Conservation (phyloP, 2,329 filamentous ascomycete genomes). For the Ophiocordyceps australis region DNA sequence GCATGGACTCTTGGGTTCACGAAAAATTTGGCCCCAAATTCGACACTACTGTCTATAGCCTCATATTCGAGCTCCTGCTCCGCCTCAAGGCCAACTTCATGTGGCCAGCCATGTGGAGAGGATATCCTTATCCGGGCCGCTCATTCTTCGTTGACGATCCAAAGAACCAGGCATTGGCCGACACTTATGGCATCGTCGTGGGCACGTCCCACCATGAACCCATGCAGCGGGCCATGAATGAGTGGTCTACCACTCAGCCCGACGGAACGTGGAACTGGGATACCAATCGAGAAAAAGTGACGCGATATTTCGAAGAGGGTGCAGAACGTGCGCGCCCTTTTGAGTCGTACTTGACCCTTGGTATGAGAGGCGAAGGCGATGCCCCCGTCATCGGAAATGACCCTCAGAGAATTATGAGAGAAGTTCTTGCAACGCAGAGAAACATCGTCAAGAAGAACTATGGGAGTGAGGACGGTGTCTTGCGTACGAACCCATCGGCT, state of each 20-base stretch:
- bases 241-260: slow-evolving; percentile 18
- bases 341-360: slow-evolving; percentile 39
- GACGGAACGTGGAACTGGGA: slow-evolving; percentile 42
- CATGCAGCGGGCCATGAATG: slow-evolving; percentile 39
- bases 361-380: slow-evolving; percentile 43
- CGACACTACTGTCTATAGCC: slow-evolving; percentile 37
- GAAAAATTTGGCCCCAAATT: slow-evolving; percentile 27
- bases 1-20: slow-evolving; percentile 35
- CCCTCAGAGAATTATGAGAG: slow-evolving; percentile 29
- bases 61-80: slow-evolving; percentile 44
- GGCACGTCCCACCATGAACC: slow-evolving; percentile 49
- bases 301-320: slow-evolving; percentile 37
- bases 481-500: slow-evolving; percentile 14
- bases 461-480: slow-evolving; percentile 20
- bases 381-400: slow-evolving; percentile 29
- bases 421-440: slow-evolving; percentile 35
- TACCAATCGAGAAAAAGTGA: slow-evolving; percentile 34
- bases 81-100: slow-evolving; percentile 43
- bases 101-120: slow-evolving; percentile 50
- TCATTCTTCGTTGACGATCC: slow-evolving; percentile 46
- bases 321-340: slow-evolving; percentile 32
- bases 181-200: slow-evolving; percentile 45
- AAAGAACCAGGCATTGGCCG: slow-evolving; percentile 36
- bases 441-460: slow-evolving; percentile 32
- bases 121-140: slow-evolving; percentile 24